Evolutionary conservation across 2,329 filamentous ascomycete genomes (phyloP).

Genomic region (Polytolypa hystricis): DNA sequence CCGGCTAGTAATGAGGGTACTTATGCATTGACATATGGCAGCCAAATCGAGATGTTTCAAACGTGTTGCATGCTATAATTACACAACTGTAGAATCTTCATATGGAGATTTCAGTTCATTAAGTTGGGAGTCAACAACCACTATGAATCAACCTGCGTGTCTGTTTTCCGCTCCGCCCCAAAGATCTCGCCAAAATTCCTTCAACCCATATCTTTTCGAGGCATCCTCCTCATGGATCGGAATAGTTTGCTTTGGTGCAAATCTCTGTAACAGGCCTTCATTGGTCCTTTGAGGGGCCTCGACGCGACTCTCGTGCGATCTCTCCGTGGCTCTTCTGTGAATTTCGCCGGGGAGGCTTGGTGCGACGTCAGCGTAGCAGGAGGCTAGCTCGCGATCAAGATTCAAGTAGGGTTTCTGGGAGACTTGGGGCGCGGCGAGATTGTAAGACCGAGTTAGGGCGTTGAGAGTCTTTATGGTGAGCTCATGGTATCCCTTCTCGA

Average conservation of each 20-base stretch:
- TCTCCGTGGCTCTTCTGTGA: constrained; percentile 50
- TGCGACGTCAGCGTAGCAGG: constrained; percentile 79
- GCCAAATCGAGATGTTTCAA: no score
- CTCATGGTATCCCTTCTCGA: constrained; percentile 63
- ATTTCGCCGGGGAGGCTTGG: constrained; percentile 64
- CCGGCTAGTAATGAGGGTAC: no score
- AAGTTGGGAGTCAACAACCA: no score
- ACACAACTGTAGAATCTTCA: no score
- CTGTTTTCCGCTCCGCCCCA: constrained; percentile 43
- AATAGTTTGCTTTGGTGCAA: constrained; percentile 38
- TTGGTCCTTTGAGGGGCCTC: constrained; percentile 17
- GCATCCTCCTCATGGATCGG: constrained; percentile 63
- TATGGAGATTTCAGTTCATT: no score
- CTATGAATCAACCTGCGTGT: background rate
- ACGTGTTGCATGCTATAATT: no score
- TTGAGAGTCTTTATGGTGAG: constrained; percentile 72
- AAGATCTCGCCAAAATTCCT: constrained; percentile 79
- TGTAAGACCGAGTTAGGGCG: constrained; percentile 71
- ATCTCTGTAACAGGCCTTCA: constrained; percentile 48
- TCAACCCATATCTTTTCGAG: constrained; percentile 67
- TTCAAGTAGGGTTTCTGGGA: constrained; percentile 89
- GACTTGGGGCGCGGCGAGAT: constrained; percentile 82
- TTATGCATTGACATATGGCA: no score
- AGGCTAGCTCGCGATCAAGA: constrained; percentile 66
- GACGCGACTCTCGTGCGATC: constrained; percentile 13